Evolutionary conservation across 148 eudicot species (phyloP), one percentile per base, ranked within the genome.

Genomic region (Vaccinium darrowii): DNA sequence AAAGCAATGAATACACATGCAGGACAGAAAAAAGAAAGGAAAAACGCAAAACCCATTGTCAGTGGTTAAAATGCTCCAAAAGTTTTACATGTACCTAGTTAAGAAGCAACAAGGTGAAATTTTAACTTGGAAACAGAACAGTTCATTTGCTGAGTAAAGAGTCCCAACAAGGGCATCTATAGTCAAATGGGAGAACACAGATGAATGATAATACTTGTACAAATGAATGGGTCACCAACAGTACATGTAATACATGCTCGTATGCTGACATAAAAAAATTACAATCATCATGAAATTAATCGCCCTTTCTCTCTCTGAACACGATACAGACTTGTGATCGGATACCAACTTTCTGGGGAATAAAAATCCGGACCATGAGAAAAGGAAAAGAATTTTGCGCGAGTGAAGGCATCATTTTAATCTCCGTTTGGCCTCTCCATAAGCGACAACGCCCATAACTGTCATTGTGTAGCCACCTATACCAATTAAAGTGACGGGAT

Each of bases 371-470:
- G 57, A 30, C 9, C 71, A 25, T 4, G 33, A 23, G 84, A 82
- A 82, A 71, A 83, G 6, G 49, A 69, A 83, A 54, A 50, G 13
- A 71, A 60, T 25, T 52, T 67, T 47, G 52, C 8, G 75, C 6
- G 21, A 1, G 75, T 72, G 23, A 54, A 57, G 56, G 9, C 19
- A 76, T 88, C 89, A 95, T 85, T 93, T 92, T 91, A 82, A 91
- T 90, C 99, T 91, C 63, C 99, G 86, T 80, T 97, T 97, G 58
- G 98, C 89, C 82, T 97, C 99, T 84, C 99, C 99, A 79, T 97
- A 95, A 73, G 94, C 98, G 81, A 90, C 88, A 33, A 97, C 99
- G 11, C 99, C 99, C 85, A 97, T 93, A 73, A 97, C 99, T 3
- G 99, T 97, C 87, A 97, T 89, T 1, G 98, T 83, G 82, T 97